These are phyloP conservation scores for Salvia hispanica DNA, from an alignment of 257 asterid genomes.

Conservation along the genomic window DNA sequence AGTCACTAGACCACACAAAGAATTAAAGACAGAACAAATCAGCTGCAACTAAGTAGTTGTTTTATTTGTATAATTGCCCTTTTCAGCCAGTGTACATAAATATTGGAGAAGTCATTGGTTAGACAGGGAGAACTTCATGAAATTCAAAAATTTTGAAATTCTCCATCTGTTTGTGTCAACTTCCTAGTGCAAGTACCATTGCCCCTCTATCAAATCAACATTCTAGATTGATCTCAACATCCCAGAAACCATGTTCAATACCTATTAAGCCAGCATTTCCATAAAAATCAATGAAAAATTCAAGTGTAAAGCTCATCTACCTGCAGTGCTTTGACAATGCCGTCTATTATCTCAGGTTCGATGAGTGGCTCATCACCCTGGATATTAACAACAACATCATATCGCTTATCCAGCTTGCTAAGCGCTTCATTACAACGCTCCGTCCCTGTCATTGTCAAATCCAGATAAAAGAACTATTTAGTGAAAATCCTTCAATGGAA, in stretches of 20 bases:
- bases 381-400: slow-evolving; percentile 83
- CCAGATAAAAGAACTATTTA: slow-evolving; percentile 2
- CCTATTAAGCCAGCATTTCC: background rate
- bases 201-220: slow-evolving; percentile 7
- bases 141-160: no score
- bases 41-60: background rate
- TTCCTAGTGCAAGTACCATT: background rate
- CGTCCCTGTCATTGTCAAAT: slow-evolving; percentile 60
- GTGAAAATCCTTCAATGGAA: background rate
- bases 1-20: slow-evolving; percentile 9
- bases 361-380: slow-evolving; percentile 97
- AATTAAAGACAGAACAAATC: background rate
- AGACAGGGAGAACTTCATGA: no score
- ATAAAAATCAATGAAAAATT: background rate
- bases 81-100: no score
- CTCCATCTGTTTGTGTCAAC: no score
- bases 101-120: no score
- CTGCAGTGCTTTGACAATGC: slow-evolving; percentile 80
- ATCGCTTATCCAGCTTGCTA: slow-evolving; percentile 63
- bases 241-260: background rate
- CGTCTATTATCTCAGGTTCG: slow-evolving; percentile 87
- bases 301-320: slow-evolving; percentile 38
- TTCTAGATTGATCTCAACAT: background rate
- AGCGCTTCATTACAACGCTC: slow-evolving; percentile 89
- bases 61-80: no score